These are phyloP conservation scores for Pleurotus platypus DNA, from an alignment of 768 basidiomycete genomes.

Conservation along the genomic window DNA sequence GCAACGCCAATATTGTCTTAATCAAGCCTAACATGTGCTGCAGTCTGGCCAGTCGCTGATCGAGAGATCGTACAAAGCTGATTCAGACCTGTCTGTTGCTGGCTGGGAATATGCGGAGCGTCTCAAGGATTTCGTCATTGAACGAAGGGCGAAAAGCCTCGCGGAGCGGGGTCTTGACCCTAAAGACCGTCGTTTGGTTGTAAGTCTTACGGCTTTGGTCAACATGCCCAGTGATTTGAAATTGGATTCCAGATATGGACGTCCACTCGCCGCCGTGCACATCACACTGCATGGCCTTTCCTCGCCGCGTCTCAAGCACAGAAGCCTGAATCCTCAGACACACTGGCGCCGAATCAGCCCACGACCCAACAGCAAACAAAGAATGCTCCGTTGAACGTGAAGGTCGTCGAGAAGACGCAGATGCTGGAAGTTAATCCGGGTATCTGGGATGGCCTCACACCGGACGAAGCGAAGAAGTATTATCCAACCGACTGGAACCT, in stretches of 20 bases:
- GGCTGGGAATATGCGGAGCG: constrained; percentile 95
- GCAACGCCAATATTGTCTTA: constrained; percentile 19
- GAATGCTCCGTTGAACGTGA: constrained; percentile 44
- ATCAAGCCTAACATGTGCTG: background rate
- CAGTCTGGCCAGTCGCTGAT: constrained; percentile 98
- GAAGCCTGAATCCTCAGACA: constrained; percentile 1
- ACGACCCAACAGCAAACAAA: background rate
- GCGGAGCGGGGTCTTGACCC: constrained; percentile 68
- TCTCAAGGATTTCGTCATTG: constrained; percentile 86
- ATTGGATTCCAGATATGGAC: constrained; percentile 80
- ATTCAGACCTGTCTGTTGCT: constrained; percentile 91
- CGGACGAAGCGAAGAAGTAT: constrained; percentile 82
- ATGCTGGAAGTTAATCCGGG: constrained; percentile 99
- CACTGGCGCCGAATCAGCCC: background rate
- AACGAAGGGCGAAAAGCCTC: constrained; percentile 73
- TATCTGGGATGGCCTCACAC: constrained; percentile 93
- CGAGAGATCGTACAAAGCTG: constrained; percentile 98
- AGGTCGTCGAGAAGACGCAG: constrained; percentile 91
- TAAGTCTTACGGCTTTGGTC: constrained; percentile 29
- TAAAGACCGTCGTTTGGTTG: constrained; percentile 60
- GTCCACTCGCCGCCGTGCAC: constrained; percentile 85
- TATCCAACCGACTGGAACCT: constrained; percentile 95
- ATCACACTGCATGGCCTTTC: constrained; percentile 98
- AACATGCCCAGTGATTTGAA: background rate
- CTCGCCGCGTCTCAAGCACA: constrained; percentile 33